Percentiles rank a stretch among this genome's conserved stretches.
These are phyloP conservation scores for Fusarium verticillioides DNA, from an alignment of 2,329 filamentous ascomycete species.

Conservation along the genomic window DNA sequence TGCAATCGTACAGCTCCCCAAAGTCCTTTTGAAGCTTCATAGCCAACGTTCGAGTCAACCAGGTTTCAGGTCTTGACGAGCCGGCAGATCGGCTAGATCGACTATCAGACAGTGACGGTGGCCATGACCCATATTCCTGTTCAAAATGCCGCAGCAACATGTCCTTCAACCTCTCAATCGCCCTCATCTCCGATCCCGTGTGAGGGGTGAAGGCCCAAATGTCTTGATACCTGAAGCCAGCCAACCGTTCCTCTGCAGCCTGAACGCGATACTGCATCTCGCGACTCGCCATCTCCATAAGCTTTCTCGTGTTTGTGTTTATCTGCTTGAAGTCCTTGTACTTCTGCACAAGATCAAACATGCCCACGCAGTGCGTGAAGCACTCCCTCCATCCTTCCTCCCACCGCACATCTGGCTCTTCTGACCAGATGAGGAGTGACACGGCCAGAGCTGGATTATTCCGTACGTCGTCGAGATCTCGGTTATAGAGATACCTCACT, in stretches of 20 bases:
- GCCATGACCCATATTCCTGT: slow-evolving; percentile 69
- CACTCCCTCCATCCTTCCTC: slow-evolving; percentile 74
- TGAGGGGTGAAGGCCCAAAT: slow-evolving; percentile 68
- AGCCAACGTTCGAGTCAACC: slow-evolving; percentile 70
- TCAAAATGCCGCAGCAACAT: slow-evolving; percentile 71
- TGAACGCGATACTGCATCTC: slow-evolving; percentile 72
- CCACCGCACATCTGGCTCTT: slow-evolving; percentile 70
- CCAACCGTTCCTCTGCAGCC: slow-evolving; percentile 70
- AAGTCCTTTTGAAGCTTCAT: slow-evolving; percentile 73
- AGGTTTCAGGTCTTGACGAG: slow-evolving; percentile 59
- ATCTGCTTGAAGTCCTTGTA: slow-evolving; percentile 67
- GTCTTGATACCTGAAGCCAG: slow-evolving; percentile 68
- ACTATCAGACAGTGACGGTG: slow-evolving; percentile 44
- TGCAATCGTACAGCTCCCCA: slow-evolving; percentile 74
- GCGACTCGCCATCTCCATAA: slow-evolving; percentile 70
- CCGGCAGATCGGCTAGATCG: slow-evolving; percentile 29
- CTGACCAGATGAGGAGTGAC: slow-evolving; percentile 72
- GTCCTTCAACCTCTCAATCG: slow-evolving; percentile 68
- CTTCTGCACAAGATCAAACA: slow-evolving; percentile 65
- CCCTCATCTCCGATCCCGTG: slow-evolving; percentile 59
- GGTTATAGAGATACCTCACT: slow-evolving; percentile 68
- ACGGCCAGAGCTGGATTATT: slow-evolving; percentile 69
- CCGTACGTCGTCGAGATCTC: slow-evolving; percentile 72
- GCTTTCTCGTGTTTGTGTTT: slow-evolving; percentile 69
- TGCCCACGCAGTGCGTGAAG: slow-evolving; percentile 74